Evolutionary conservation across 2,329 filamentous ascomycete genomes (phyloP), one percentile per base, ranked within the genome.

Genomic region (Fusarium musae): DNA sequence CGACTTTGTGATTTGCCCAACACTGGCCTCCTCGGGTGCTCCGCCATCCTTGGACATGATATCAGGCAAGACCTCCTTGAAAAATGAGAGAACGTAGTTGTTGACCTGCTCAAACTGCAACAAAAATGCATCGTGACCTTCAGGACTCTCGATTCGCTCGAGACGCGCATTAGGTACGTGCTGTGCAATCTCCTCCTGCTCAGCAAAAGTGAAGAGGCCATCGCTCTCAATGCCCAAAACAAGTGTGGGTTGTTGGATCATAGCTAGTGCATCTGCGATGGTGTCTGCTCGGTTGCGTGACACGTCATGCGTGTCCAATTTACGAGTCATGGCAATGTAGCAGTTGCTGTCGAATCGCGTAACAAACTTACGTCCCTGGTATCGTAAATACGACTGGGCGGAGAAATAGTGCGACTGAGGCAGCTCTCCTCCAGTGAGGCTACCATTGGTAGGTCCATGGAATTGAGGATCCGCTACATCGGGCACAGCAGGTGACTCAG

Each of bases 91-190:
- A 56, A 98, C 91, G 80, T 97, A 94, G 37, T 86, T 87, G 83
- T 99, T 99, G 66, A 98, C 96, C 83, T 98, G 96, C 84, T 98
- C 94, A 79, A 99, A 99, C 82, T 99, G 96, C 61, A 99, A 84
- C 78, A 99, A 83, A 82, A 99, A 99, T 0, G 96, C 96, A 82
- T 99, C 96, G 78, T 99, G 96, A 2, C 96, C 96, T 80, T 99
- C 96, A 1, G 94, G 93, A 69, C 93, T 97, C 78, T 98, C 94
- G 67, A 99, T 99, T 52, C 91, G 94, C 82, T 94, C 91, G 32
- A 99, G 84, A 16, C 90, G 89, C 2, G 93, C 91, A 76, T 96
- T 86, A 6, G 92, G 92, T 70, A 98, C 94, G 66, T 93, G 90
- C 40, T 91, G 89, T 1, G 96, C 96, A 59, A 99, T 85, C 83